These are phyloP conservation scores for Talaromyces stipitatus DNA, from an alignment of 495 filamentous ascomycete genomes.

Conservation along the genomic window DNA sequence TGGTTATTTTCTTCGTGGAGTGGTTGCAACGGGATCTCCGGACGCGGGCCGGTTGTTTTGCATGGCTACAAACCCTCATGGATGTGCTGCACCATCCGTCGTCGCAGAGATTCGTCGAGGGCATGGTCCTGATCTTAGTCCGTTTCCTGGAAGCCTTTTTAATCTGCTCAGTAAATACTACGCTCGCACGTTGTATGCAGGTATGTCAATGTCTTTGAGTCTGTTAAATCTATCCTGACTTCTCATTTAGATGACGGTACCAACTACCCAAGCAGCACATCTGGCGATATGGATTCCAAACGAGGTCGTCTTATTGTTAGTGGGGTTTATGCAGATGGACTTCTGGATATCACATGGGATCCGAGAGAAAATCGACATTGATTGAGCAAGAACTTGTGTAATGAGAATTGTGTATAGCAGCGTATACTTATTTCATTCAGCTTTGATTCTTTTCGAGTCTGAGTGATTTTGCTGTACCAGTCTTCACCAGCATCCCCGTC, in stretches of 20 bases:
- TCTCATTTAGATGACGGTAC: conserved; percentile 1
- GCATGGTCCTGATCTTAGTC: conserved; percentile 1
- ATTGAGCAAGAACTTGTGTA: neutral
- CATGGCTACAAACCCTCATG: conserved; percentile 4
- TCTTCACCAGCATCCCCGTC: neutral
- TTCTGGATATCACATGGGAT: conserved; percentile 6
- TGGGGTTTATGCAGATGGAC: conserved; percentile 6
- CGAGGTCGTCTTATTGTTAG: conserved; percentile 6
- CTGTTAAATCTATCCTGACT: neutral
- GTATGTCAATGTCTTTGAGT: neutral
- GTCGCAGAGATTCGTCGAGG: conserved; percentile 6
- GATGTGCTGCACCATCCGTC: conserved; percentile 6
- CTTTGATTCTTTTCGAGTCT: neutral
- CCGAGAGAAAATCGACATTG: conserved; percentile 1
- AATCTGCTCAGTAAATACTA: conserved; percentile 1
- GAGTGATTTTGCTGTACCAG: neutral
- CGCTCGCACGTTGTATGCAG: conserved; percentile 1
- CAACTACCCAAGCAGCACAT: conserved; percentile 4
- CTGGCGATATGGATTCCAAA: conserved; percentile 4
- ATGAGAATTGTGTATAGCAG: neutral
- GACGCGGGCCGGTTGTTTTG: conserved; percentile 6
- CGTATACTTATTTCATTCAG: neutral
- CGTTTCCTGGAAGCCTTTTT: conserved; percentile 7
- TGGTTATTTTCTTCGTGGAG: conserved; percentile 3
- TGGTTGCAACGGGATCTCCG: conserved; percentile 5